Conservation (phyloP, 2,329 filamentous ascomycete species). For the Monilinia fructicola region DNA sequence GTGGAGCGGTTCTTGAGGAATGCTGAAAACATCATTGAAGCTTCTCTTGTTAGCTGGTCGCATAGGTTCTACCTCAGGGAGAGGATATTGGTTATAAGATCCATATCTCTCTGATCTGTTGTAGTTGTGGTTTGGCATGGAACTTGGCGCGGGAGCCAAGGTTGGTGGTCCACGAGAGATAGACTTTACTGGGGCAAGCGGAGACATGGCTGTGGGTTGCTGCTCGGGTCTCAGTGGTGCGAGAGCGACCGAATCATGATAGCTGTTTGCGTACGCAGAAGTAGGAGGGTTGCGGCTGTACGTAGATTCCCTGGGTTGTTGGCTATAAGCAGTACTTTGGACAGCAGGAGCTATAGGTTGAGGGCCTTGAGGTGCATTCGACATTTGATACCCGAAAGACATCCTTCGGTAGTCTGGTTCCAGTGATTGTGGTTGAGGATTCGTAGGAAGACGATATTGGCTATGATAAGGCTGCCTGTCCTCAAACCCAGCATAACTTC, state of each 20-base stretch:
- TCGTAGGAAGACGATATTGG: slow-evolving; percentile 23
- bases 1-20: slow-evolving; percentile 42
- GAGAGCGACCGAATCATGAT: slow-evolving; percentile 24
- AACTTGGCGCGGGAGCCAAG: slow-evolving; percentile 24
- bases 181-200: slow-evolving; percentile 31
- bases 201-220: slow-evolving; percentile 27
- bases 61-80: slow-evolving; percentile 26
- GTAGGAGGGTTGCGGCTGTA: slow-evolving; percentile 16
- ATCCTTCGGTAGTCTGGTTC: slow-evolving; percentile 32
- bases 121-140: slow-evolving; percentile 18
- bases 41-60: slow-evolving; percentile 34
- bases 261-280: slow-evolving; percentile 1
- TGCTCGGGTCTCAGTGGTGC: slow-evolving; percentile 28
- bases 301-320: slow-evolving; percentile 7
- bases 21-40: slow-evolving; percentile 34
- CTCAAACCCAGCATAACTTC: not conserved
- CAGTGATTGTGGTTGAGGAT: slow-evolving; percentile 26
- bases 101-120: slow-evolving; percentile 29
- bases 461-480: slow-evolving; percentile 21
- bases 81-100: slow-evolving; percentile 31
- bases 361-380: slow-evolving; percentile 9
- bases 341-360: slow-evolving; percentile 7
- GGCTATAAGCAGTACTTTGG: slow-evolving; percentile 10
- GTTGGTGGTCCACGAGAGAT: slow-evolving; percentile 26
- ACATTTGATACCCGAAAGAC: slow-evolving; percentile 21